phyloP scores from a whole-genome alignment of 768 basidiomycete species.

The Podaxis sp. region DNA sequence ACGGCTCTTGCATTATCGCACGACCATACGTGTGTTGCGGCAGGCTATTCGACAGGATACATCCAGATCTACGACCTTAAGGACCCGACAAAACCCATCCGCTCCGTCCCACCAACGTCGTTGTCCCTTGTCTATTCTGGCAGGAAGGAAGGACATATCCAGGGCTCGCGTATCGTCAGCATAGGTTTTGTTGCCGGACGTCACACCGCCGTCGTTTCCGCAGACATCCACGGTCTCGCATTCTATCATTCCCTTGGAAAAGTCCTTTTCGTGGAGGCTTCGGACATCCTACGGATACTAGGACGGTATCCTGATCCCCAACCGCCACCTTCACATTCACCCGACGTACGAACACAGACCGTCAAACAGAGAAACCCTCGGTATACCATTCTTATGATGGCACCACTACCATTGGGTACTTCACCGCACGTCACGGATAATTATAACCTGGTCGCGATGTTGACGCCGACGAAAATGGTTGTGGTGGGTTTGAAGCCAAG shows the following conservation, averaged over 20 bases:
- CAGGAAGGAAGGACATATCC: constrained; percentile 82
- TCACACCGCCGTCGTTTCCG: constrained; percentile 89
- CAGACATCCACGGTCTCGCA: constrained; percentile 87
- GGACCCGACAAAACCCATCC: constrained; percentile 64
- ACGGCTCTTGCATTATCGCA: constrained; percentile 90
- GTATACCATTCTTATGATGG: constrained; percentile 75
- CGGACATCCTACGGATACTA: constrained; percentile 90
- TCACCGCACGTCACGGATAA: constrained; percentile 71
- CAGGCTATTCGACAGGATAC: constrained; percentile 82
- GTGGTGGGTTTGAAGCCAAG: constrained; percentile 91
- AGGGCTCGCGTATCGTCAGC: constrained; percentile 75
- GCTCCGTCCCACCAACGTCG: constrained; percentile 70
- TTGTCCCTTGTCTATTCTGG: constrained; percentile 69
- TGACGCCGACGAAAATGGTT: constrained; percentile 90
- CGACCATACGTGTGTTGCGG: constrained; percentile 91
- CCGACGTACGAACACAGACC: constrained; percentile 25
- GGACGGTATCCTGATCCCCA: constrained; percentile 76
- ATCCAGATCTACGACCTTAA: constrained; percentile 85
- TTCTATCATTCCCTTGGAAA: constrained; percentile 96
- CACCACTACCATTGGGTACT: constrained; percentile 80
- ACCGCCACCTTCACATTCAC: constrained; percentile 18
- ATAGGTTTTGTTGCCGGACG: constrained; percentile 88
- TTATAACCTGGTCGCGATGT: constrained; percentile 78
- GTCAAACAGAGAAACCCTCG: constrained; percentile 48
- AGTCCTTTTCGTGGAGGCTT: constrained; percentile 91